These are phyloP conservation scores for Trametes gibbosa DNA, from an alignment of 768 basidiomycete species.

Conservation along the genomic window DNA sequence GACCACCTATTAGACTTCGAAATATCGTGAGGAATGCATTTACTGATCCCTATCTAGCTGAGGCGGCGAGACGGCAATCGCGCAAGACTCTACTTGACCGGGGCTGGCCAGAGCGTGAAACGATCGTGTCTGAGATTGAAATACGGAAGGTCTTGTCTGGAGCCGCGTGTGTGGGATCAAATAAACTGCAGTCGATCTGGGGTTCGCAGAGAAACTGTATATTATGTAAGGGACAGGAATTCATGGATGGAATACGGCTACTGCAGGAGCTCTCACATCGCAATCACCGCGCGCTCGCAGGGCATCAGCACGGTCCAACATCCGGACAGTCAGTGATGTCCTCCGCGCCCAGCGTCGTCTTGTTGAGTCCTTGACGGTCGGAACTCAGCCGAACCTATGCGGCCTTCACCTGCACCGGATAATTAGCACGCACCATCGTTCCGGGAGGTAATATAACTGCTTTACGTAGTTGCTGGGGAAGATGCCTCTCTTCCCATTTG, in stretches of 20 bases:
- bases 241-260: slow-evolving; percentile 1
- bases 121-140: background rate
- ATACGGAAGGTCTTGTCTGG: background rate
- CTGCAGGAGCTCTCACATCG: background rate
- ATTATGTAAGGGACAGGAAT: slow-evolving; percentile 12
- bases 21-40: too few relatives aligned
- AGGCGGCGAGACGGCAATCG: too few relatives aligned
- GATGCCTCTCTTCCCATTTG: slow-evolving; percentile 65
- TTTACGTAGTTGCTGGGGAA: slow-evolving; percentile 89
- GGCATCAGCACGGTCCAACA: slow-evolving; percentile 1
- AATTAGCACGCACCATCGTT: slow-evolving; percentile 11
- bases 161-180: background rate
- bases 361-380: background rate
- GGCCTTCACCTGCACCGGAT: slow-evolving; percentile 45
- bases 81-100: too few relatives aligned
- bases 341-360: background rate
- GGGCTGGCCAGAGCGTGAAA: too few relatives aligned
- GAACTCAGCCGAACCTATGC: slow-evolving; percentile 6
- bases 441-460: slow-evolving; percentile 14
- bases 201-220: slow-evolving; percentile 11
- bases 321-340: background rate
- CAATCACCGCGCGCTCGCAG: slow-evolving; percentile 12
- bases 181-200: background rate
- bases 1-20: too few relatives aligned
- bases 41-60: too few relatives aligned